These are phyloP conservation scores for Phytophthora boehmeriae DNA, from an alignment of 352 stramenopile species.

Conservation along the genomic window DNA sequence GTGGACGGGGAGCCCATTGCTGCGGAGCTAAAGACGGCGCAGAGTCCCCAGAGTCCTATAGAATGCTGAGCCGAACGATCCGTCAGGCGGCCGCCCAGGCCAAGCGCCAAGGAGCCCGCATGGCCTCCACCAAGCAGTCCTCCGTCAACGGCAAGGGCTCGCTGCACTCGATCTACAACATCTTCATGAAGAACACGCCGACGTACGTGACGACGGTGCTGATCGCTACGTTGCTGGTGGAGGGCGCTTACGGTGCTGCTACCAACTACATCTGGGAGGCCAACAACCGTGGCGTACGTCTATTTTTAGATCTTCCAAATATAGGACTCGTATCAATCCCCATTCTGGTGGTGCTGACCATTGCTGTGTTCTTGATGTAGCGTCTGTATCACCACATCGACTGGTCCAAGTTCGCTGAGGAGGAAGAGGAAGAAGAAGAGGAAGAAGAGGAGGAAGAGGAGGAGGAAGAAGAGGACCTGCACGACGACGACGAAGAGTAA, in stretches of 20 bases:
- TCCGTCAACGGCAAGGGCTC: conserved; percentile 79
- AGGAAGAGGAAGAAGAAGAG: conserved; percentile 82
- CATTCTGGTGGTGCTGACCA: conserved; percentile 47
- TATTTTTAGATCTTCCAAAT: not conserved
- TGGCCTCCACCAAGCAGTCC: conserved; percentile 69
- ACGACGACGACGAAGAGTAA: conserved; percentile 46
- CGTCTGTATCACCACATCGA: conserved; percentile 90
- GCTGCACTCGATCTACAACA: conserved; percentile 68
- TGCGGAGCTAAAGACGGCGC: conserved; percentile 31
- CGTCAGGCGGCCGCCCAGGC: conserved; percentile 46
- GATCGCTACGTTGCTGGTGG: conserved; percentile 65
- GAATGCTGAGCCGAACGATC: conserved; percentile 66
- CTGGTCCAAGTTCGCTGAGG: conserved; percentile 87
- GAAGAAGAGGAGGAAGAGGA: conserved; percentile 63
- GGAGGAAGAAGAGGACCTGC: conserved; percentile 38
- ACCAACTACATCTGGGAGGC: conserved; percentile 84
- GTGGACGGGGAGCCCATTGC: conserved; percentile 10
- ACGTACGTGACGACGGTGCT: conserved; percentile 85
- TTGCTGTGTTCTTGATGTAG: conserved; percentile 27
- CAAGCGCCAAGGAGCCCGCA: conserved; percentile 47
- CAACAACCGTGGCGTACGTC: conserved; percentile 83
- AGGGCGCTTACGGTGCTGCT: conserved; percentile 73
- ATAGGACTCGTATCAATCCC: not conserved
- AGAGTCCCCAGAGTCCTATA: conserved; percentile 12
- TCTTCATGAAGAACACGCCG: conserved; percentile 85